These are phyloP conservation scores for Santalum album DNA, from an alignment of 164 flowering plant genomes.

Conservation along the genomic window DNA sequence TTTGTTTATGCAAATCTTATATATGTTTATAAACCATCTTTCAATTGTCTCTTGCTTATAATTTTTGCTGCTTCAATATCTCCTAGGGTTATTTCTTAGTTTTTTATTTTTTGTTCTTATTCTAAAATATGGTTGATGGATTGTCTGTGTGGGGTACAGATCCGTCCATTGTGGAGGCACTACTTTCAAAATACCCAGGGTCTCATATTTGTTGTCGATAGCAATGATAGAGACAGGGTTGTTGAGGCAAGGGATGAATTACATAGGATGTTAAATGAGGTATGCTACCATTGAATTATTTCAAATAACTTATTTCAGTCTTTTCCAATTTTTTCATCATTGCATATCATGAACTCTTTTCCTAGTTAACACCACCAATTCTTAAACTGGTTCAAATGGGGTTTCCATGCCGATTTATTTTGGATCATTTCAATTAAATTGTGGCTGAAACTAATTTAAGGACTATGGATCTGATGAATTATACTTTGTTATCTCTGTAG, in stretches of 20 bases:
- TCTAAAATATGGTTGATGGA: not conserved
- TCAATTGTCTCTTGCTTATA: not conserved
- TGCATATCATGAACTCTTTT: no score
- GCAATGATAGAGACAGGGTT: conserved; percentile 94
- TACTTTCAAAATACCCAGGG: conserved; percentile 98
- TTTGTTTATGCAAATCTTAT: no score
- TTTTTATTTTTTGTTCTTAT: not conserved
- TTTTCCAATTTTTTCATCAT: no score
- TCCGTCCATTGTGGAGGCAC: conserved; percentile 98
- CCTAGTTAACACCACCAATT: no score
- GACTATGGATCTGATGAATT: not conserved
- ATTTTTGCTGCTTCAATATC: no score
- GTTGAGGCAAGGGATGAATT: conserved; percentile 95
- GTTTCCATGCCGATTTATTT: no score
- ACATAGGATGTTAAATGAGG: conserved; percentile 98
- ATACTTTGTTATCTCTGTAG: not conserved
- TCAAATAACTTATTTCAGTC: no score
- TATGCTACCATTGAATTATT: conserved; percentile 16
- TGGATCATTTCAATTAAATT: no score
- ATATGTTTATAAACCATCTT: not conserved
- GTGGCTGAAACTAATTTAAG: no score
- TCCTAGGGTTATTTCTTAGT: not conserved
- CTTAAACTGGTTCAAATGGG: no score
- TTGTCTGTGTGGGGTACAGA: conserved; percentile 29
- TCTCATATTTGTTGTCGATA: conserved; percentile 92